A percentile compares a stretch with the other conserved stretches of the same genome.
Conservation (phyloP, 2,329 filamentous ascomycete genomes). For the Incumbomyces lentus region DNA sequence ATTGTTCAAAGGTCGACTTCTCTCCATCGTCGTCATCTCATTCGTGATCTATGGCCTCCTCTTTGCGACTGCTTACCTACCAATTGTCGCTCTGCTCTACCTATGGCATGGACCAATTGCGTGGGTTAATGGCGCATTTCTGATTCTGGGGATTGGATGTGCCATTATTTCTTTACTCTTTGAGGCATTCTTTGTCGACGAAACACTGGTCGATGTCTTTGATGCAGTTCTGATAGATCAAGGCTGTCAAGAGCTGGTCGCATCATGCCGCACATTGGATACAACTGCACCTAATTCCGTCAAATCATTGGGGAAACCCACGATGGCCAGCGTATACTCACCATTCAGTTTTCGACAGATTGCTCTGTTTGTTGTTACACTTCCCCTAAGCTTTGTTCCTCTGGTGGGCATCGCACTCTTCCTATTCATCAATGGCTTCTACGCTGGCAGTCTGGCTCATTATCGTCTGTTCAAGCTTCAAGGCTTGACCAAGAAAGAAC, state of each 20-base stretch:
- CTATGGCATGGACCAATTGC: constrained; percentile 79
- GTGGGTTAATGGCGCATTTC: constrained; percentile 79
- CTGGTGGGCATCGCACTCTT: constrained; percentile 75
- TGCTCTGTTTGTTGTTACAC: constrained; percentile 64
- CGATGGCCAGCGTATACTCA: constrained; percentile 63
- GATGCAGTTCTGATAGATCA: constrained; percentile 74
- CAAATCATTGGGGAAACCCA: constrained; percentile 73
- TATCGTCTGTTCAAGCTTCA: constrained; percentile 81
- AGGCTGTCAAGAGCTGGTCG: constrained; percentile 58
- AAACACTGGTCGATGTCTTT: constrained; percentile 69
- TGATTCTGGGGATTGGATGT: constrained; percentile 62
- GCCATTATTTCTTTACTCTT: constrained; percentile 57
- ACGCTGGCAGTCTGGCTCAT: constrained; percentile 79
- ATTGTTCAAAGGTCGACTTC: constrained; percentile 62
- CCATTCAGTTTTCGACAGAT: constrained; percentile 91
- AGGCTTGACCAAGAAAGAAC: constrained; percentile 62
- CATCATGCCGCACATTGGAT: constrained; percentile 54
- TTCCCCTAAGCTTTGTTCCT: constrained; percentile 81
- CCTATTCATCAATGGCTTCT: constrained; percentile 74
- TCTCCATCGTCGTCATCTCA: constrained; percentile 75
- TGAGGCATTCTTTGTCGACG: constrained; percentile 72
- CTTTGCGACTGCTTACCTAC: constrained; percentile 79
- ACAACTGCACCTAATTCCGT: constrained; percentile 57
- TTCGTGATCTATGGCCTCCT: constrained; percentile 72
- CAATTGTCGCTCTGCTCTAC: constrained; percentile 77